A percentile compares a stretch with the other conserved stretches of the same genome.
These are phyloP conservation scores for Pinus tabuliformis DNA, from an alignment of 75 land plant species.

Conservation along the genomic window DNA sequence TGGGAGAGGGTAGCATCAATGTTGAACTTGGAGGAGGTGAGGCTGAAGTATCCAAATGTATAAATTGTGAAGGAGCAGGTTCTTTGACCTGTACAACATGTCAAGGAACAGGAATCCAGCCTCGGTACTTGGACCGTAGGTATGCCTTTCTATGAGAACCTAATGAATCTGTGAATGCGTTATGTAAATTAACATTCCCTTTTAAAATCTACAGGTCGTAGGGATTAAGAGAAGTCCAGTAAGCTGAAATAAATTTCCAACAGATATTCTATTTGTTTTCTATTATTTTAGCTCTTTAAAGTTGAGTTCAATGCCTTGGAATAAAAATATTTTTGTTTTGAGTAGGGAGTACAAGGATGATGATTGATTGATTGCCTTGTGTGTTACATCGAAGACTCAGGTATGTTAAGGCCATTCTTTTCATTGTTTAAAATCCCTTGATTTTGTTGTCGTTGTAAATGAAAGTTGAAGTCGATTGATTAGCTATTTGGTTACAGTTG, in stretches of 20 bases:
- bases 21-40: slow-evolving; percentile 87
- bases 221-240: neutral
- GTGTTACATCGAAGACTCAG: neutral
- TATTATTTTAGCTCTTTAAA: neutral
- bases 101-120: slow-evolving; percentile 93
- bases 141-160: slow-evolving; percentile 6
- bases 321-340: neutral
- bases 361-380: neutral
- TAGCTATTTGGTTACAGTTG: neutral
- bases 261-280: too few species aligned
- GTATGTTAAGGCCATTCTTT: neutral
- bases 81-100: slow-evolving; percentile 95
- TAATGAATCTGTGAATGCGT: neutral
- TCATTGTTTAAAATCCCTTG: neutral
- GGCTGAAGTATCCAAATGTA: slow-evolving; percentile 77
- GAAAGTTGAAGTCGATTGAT: neutral
- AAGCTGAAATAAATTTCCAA: too few species aligned
- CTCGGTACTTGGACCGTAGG: slow-evolving; percentile 96
- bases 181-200: neutral
- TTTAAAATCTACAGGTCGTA: neutral
- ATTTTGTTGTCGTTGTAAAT: neutral
- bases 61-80: slow-evolving; percentile 95
- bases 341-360: slow-evolving; percentile 12
- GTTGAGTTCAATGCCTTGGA: neutral
- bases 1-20: slow-evolving; percentile 69